These are phyloP conservation scores for Blastobotrys capitulatus DNA, from an alignment of 1,139 yeast genomes.

Conservation along the genomic window DNA sequence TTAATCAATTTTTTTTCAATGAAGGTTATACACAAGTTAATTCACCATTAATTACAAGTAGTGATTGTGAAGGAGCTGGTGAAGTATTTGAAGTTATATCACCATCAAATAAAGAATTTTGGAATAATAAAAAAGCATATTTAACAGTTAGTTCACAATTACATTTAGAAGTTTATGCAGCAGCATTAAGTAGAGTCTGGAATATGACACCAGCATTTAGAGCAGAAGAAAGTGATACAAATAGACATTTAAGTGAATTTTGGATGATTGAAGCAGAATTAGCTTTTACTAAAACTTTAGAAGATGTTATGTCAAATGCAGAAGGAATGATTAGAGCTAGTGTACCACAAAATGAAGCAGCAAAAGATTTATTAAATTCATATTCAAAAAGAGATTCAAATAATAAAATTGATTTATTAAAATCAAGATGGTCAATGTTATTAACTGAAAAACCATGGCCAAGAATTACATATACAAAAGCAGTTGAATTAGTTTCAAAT, in stretches of 20 bases:
- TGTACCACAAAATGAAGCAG: constrained; percentile 34
- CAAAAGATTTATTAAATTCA: constrained; percentile 37
- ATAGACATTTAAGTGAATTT: constrained; percentile 87
- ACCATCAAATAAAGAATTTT: constrained; percentile 41
- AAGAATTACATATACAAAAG: constrained; percentile 67
- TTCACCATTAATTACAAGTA: constrained; percentile 81
- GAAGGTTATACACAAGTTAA: constrained; percentile 62
- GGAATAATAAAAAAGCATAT: constrained; percentile 54
- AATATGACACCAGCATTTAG: constrained; percentile 87
- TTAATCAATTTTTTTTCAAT: constrained; percentile 50
- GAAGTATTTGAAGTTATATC: constrained; percentile 62
- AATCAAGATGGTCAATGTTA: constrained; percentile 32
- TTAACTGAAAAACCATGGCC: constrained; percentile 50
- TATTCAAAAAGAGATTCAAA: constrained; percentile 28
- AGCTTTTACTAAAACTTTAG: constrained; percentile 54
- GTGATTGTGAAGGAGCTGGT: constrained; percentile 98
- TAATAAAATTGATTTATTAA: constrained; percentile 36
- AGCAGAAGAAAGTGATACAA: constrained; percentile 89
- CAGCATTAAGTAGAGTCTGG: constrained; percentile 80
- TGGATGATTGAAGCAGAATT: constrained; percentile 98
- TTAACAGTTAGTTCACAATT: constrained; percentile 89
- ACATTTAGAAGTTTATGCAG: constrained; percentile 77
- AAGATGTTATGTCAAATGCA: constrained; percentile 58
- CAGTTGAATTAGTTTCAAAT: constrained; percentile 49
- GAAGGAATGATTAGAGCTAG: constrained; percentile 63